Conservation (phyloP, 2,329 filamentous ascomycete species). For the Fusarium coffeatum region DNA sequence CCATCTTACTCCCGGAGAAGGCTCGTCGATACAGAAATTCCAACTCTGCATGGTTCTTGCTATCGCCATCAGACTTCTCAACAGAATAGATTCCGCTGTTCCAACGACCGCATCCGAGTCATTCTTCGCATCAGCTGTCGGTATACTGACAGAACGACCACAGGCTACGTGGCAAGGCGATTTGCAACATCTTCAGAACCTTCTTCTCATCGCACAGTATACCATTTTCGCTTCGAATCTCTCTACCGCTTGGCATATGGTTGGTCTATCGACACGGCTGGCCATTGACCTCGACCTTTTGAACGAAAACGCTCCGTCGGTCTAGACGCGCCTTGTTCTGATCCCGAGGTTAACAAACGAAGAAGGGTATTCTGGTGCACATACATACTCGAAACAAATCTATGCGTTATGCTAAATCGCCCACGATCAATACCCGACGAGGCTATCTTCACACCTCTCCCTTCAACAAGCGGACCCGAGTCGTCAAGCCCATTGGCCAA, state of each 20-base stretch:
- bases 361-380: conserved; percentile 29
- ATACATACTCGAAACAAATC: conserved; percentile 34
- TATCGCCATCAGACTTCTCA: conserved; percentile 26
- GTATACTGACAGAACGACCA: conserved; percentile 4
- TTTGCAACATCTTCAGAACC: conserved; percentile 21
- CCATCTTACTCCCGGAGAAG: rapidly evolving
- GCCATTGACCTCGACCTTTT: conserved; percentile 28
- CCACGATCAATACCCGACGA: conserved; percentile 36
- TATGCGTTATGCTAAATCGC: conserved; percentile 24
- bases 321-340: not conserved
- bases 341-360: not conserved
- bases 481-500: conserved; percentile 22
- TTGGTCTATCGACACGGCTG: conserved; percentile 30
- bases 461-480: conserved; percentile 1
- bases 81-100: conserved; percentile 24
- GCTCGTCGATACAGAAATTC: not conserved
- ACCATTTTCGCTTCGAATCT: conserved; percentile 30
- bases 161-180: conserved; percentile 23
- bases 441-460: conserved; percentile 25
- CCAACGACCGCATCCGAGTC: conserved; percentile 27
- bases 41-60: conserved; percentile 26
- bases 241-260: conserved; percentile 33
- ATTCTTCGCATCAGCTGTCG: conserved; percentile 18
- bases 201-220: conserved; percentile 33
- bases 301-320: not conserved